Evolutionary conservation across 352 stramenopile species (phyloP), one percentile per base, ranked within the genome.

Genomic region (Saprolegnia parasitica): DNA sequence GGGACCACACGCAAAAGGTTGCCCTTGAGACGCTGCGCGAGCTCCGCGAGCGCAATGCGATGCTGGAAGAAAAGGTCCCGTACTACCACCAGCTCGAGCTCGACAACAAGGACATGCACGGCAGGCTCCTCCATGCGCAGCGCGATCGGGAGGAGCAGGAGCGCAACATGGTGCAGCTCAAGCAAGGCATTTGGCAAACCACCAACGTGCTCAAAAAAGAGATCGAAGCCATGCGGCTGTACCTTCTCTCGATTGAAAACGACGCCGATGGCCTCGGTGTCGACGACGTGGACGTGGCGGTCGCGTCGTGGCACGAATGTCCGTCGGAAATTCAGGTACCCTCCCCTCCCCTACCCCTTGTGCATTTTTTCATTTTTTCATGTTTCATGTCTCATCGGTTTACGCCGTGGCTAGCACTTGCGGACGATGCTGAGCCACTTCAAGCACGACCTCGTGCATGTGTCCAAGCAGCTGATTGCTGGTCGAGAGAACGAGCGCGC

Each of bases 1-100:
- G 76, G 13, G 71, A 71, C 5, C 61, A 56, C 0, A 23, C 29
- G 18, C 16, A n/a, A 4, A 46, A 42, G n/a, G 29, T 45, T 24
- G 23, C 62, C 5, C 21, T 68, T 9, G 62, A 68, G 11, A 45
- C 62, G 18, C 21, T 68, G 29, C 29, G 50, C 2, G 64, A 73
- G 21, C 78, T 81, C 23, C 58, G 84, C 39, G 75, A 77, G 0
- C 76, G 79, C 20, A 67, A 81, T 4, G 49, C 71, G 4, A 65
- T 80, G 21, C 49, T 86, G 32, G 78, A 89, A 37, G 52, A 62
- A 5, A 77, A 80, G 39, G 58, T 74, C 1, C 26, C 23, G 11
- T 58, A 81, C 23, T 72, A 85, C 0, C 68, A 89, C 40, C 68
- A 82, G n/a, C 71, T 81, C 21, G 73, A 83, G 50, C 73, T 80